Conservation (phyloP, 73 alveolate genomes). For the Tetrahymena elliotti region DNA sequence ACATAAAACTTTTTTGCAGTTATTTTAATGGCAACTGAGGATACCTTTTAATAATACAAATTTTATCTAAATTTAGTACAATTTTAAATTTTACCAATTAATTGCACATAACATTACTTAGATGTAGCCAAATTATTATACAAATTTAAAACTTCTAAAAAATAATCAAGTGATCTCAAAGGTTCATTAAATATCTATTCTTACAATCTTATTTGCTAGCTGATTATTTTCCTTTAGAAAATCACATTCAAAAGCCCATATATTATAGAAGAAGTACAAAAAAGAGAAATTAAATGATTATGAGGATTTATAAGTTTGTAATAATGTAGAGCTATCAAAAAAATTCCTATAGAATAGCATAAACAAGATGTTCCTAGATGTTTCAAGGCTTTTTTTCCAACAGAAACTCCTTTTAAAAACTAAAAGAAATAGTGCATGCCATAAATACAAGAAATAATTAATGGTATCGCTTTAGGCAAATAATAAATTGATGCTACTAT, state of each 20-base stretch:
- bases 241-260: not conserved
- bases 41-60: not conserved
- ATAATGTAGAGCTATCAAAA: not conserved
- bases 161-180: not conserved
- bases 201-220: not conserved
- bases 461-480: not conserved
- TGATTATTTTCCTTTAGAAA: not conserved
- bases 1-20: not conserved
- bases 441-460: not conserved
- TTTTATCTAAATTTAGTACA: not conserved
- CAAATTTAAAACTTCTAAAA: not conserved
- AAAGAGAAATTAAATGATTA: not conserved
- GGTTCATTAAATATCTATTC: not conserved
- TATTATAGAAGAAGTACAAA: not conserved
- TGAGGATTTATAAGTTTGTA: not conserved
- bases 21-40: not conserved
- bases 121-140: not conserved
- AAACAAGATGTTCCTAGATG: not conserved
- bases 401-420: not conserved
- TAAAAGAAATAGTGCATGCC: not conserved
- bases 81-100: not conserved
- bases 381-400: not conserved
- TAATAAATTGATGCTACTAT: not conserved
- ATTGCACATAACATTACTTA: not conserved
- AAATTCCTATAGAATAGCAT: not conserved